Base-by-base conservation (phyloP, 805 yeast genomes). In the Wickerhamomyces queroliae region DNA sequence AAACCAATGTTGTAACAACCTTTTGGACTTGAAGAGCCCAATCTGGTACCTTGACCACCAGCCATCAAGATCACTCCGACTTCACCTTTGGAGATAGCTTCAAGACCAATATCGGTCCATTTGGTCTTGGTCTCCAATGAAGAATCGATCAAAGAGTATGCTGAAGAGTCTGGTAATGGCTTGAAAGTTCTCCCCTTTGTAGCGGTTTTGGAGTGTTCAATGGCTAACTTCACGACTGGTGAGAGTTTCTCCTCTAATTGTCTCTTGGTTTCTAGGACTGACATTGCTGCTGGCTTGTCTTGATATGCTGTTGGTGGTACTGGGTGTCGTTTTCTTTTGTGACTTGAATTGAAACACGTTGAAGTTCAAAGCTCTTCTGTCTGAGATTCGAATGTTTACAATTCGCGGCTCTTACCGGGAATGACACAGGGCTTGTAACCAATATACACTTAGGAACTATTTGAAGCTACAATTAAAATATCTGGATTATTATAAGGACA, bases 11-110 rank as follows among this genome's bases (percentile, higher is more conserved):
- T 77, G 58, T 78, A 93, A 62, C 97, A 91, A 1, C 99, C 99
- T 62, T 93, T 93, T 27, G 99, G 99, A 20, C 68, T 77, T 4
- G 79, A 66, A 1, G 96, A 88, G 1, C 99, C 99, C 39, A 93
- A 69, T 46, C 99, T 73, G 7, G 97, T 85, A 24, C 99, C 99
- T 62, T 93, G 99, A 36, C 99, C 99, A 41, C 99, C 99, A 11
- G 99, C 97, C 85, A 93, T 83, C 38, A 93, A 69, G 32, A 93
- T 70, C 5, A 93, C 91, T 25, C 88, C 99, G 19, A 91, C 98
- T 53, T 83, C 76, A 47, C 82, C 82, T 12, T 67, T 60, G 15
- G 75, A 61, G 39, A 93, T 81, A 23, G 91, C 84, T 20, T 76
- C 66, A 15, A 81, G 60, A 12, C 99, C 99, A 13, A 64, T 31